Evolutionary conservation across 2,329 filamentous ascomycete species (phyloP), one percentile per base, ranked within the genome.

Genomic region (Amesomyces nigricolor): DNA sequence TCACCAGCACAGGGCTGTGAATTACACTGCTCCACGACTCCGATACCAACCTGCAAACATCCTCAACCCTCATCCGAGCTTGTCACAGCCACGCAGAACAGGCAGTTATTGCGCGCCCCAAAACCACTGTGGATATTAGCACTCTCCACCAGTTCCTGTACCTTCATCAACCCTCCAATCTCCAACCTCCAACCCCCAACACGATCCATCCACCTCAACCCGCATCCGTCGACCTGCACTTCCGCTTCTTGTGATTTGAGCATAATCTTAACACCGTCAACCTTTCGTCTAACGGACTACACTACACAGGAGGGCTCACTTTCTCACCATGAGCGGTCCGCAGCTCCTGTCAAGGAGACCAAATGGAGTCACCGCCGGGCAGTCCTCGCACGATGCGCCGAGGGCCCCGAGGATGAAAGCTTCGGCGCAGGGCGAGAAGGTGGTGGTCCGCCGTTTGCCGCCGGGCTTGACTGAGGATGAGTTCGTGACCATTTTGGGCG

Each of bases 381-480:
- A 76, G 42, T 73, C 75, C 2, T 65, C 72, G n/a, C 63, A 69
- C 38, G 70, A 75, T 44, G 56, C 72, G 30, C 61, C 71, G 5
- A 72, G 69, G 54, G 60, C 74, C 3, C 65, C 72, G 46, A 85
- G 78, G 69, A 71, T 74, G 32, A 78, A 80, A 62, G 64, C 73
- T 3, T 70, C 79, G 2, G 70, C 77, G 16, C 79, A 84, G 54
- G 87, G 89, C 57, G 80, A 95, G 66, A 97, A 97, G 75, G 79
- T 96, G 11, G 78, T 95, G 22, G 78, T 96, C 53, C 85, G 95
- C 51, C 82, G 92, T 55, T 80, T 99, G 4, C 89, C 94, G 9
- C 91, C 94, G 1, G 89, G 87, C 8, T 78, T 99, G 69, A 95
- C 88, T 0, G 81, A 89, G 65, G 71, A 78, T 0, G 94, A 99